Base-by-base conservation (phyloP, 805 yeast species). In the Lipomyces yamanashiensis region DNA sequence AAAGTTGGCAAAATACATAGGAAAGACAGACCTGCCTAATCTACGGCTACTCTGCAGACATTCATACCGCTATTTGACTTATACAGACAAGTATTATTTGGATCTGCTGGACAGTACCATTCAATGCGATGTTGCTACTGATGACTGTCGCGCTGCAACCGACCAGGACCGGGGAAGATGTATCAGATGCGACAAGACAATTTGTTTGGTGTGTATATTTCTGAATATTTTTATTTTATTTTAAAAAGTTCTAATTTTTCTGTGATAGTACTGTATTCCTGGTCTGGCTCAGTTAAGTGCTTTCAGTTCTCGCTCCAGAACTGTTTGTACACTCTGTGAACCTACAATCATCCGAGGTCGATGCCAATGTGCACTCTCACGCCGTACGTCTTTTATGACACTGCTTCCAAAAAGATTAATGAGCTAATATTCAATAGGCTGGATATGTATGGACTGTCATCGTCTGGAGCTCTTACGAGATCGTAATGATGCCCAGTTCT, bases 371-470 rank as follows among this genome's bases (percentile, higher is more conserved):
- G 47, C 51, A 37, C 34, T 28, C 19, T 45, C 55, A 12, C 48
- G 19, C 15, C 65, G 61, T 52, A 49, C 17, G 66, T 47, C 15
- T 36, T n/a, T 40, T 7, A 8, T 12, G 21, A 44, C 13, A 10
- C 37, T 10, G 23, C 28, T 44, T 7, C 15, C n/a, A 21, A 7
- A 5, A 7, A 28, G 17, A 12, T 43, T 41, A 8, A 44, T 21
- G 5, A 5, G 5, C 28, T 28, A 28, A 28, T 28, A 28, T 34
- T 55, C 17, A 44, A 28, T 41, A 64, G 64, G 68, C 4, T 66
- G 69, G 69, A 60, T 63, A 6, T 66, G 69, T 45, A 43, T 33
- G 15, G 47, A 50, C 47, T 66, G 69, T 37, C 69, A 54, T 34
- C 47, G 40, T n/a, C 36, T 28, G 19, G 69, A 66, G 36, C 13